Percentiles rank a stretch among this genome's conserved stretches.
phyloP scores from a whole-genome alignment of 2,329 filamentous ascomycete genomes.

The Magnaporthiopsis poae region DNA sequence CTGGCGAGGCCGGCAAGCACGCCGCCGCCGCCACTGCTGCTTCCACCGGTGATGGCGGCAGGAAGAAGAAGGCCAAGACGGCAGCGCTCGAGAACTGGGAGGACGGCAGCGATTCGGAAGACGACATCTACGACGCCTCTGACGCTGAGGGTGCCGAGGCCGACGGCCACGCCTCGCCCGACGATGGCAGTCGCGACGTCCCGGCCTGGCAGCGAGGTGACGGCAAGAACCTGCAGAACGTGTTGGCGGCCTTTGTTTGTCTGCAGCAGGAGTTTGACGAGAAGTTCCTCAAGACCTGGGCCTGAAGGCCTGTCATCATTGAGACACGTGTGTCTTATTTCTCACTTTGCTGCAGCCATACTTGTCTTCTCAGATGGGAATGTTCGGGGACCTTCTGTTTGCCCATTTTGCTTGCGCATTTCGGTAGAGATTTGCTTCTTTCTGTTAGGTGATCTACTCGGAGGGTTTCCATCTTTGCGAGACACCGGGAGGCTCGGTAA shows the following conservation, averaged over 20 bases:
- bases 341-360: too few species aligned
- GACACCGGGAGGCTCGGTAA: too few species aligned
- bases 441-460: too few species aligned
- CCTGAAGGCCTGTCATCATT: slow-evolving; percentile 24
- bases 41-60: not conserved
- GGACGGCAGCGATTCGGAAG: slow-evolving; percentile 34
- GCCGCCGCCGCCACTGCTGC: slow-evolving; percentile 15
- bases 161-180: not conserved
- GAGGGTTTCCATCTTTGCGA: too few species aligned
- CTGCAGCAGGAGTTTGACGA: slow-evolving; percentile 51
- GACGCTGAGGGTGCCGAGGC: slow-evolving; percentile 14
- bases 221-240: slow-evolving; percentile 39
- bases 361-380: too few species aligned
- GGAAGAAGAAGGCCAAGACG: slow-evolving; percentile 22
- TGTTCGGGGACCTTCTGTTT: too few species aligned
- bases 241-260: slow-evolving; percentile 48
- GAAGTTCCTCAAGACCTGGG: slow-evolving; percentile 55
- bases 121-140: slow-evolving; percentile 22
- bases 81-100: slow-evolving; percentile 36
- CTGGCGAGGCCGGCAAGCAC: slow-evolving; percentile 36
- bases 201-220: slow-evolving; percentile 21
- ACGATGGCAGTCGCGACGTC: not conserved
- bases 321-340: too few species aligned
- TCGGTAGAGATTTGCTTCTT: too few species aligned
- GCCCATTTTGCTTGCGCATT: too few species aligned